Evolutionary conservation across 208 protist species (phyloP).

Genomic region (Vickermania spadyakhi): DNA sequence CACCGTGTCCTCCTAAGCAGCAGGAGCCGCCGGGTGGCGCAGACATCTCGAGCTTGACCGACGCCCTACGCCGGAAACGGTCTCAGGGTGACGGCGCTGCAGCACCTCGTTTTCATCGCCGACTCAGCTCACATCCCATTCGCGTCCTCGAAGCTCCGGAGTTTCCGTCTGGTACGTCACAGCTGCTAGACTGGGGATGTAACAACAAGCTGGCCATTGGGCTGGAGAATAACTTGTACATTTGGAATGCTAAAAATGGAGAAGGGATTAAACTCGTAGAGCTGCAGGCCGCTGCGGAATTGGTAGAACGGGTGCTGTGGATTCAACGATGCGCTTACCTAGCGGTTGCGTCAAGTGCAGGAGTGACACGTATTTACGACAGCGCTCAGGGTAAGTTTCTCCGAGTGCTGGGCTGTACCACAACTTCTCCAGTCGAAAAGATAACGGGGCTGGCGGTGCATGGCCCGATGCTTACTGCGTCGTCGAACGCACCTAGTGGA

Average conservation of each 20-base stretch:
- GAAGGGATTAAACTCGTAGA: conserved; percentile 44
- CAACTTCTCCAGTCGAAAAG: conserved; percentile 14
- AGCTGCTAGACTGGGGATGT: conserved; percentile 77
- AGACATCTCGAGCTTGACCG: not conserved
- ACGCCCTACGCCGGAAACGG: not conserved
- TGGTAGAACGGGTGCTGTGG: conserved; percentile 54
- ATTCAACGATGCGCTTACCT: conserved; percentile 69
- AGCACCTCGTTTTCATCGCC: conserved; percentile 1
- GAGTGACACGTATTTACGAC: conserved; percentile 65
- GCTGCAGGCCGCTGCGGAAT: conserved; percentile 29
- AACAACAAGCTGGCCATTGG: conserved; percentile 81
- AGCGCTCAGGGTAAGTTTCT: conserved; percentile 44
- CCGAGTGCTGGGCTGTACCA: conserved; percentile 37
- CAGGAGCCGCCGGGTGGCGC: conserved; percentile 11
- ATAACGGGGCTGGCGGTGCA: conserved; percentile 56
- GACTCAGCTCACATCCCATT: conserved; percentile 59
- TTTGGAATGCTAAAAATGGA: conserved; percentile 53
- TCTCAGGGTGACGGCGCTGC: not conserved
- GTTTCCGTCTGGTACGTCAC: conserved; percentile 25
- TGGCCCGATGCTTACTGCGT: conserved; percentile 57
- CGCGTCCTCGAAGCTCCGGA: conserved; percentile 71
- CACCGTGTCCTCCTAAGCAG: conserved; percentile 34
- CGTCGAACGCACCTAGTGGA: conserved; percentile 25
- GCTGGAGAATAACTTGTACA: conserved; percentile 60
- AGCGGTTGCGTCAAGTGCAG: conserved; percentile 47